Evolutionary conservation across 768 basidiomycete species (phyloP), one percentile per base, ranked within the genome.

Genomic region (Boletus vinaceobasis): DNA sequence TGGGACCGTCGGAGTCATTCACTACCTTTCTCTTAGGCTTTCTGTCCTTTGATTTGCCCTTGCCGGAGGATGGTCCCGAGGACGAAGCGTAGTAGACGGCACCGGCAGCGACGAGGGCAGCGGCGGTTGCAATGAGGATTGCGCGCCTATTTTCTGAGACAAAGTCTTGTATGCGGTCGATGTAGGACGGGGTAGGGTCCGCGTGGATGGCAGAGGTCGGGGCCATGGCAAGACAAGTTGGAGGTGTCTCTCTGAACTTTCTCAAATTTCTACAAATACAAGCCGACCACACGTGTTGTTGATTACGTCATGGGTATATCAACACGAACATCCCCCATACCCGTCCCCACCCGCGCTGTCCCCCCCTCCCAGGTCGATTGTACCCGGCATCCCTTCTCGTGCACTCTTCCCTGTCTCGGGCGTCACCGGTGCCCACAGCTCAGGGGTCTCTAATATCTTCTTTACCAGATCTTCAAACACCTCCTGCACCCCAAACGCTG

Each of bases 401-500:
- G 49, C 29, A 3, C 51, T 23, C 53, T 48, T 43, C 52, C 7
- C 55, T n/a, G 38, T 45, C 43, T 65, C 63, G 0, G 63, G 61
- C 52, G 61, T 65, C 32, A 60, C 69, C 50, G 73, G 65, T 26
- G 81, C 79, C 90, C 90, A 93, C 45, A 95, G 73, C 68, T 86
- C 87, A 0, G 91, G 90, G 0, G 88, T 91, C 36, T 90, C 89
- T 48, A 95, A 61, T 56, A 96, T 95, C 72, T 80, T 79, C 66
- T 82, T 79, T 21, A 97, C 93, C 7, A 96, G 82, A 50, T 89
- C 86, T 40, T 78, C 73, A 64, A 88, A 88, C 3, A 87, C 84
- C 43, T 92, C 90, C 31, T 77, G 78, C 7, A 98, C 94, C 15
- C 88, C 87, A 0, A 90, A 77, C 8, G 87, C 83, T 0, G 92